A percentile compares a stretch with the other conserved stretches of the same genome.
Conservation (phyloP, 1,284 basidiomycete species). For the Heterobasidion parviporum region DNA sequence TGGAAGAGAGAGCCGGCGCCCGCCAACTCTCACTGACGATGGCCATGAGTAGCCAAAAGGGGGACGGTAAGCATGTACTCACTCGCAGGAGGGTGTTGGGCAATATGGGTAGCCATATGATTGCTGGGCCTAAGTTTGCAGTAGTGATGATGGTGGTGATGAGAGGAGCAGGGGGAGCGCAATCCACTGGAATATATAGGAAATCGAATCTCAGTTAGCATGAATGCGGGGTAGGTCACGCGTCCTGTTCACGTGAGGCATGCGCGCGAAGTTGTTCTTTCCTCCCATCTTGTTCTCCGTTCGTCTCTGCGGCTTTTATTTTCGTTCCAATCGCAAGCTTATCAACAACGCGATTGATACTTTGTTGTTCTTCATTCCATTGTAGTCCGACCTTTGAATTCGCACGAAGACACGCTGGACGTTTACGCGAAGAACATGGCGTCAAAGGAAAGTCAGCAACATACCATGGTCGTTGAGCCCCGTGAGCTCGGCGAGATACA, state of each 20-base stretch:
- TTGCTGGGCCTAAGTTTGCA: not conserved
- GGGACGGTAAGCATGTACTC: conserved; percentile 2
- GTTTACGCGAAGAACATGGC: not conserved
- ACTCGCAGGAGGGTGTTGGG: conserved; percentile 21
- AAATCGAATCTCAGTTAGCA: not conserved
- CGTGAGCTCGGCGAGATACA: not conserved
- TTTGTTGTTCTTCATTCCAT: not conserved
- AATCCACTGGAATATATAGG: not conserved
- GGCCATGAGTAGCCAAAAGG: not conserved
- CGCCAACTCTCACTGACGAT: conserved; percentile 52
- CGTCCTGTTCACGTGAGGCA: not conserved
- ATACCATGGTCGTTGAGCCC: not conserved
- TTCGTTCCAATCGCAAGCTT: not conserved
- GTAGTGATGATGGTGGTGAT: not conserved
- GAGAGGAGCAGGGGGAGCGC: not conserved
- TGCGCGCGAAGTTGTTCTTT: not conserved
- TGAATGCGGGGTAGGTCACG: not conserved
- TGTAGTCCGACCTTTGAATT: not conserved
- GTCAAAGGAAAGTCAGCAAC: not conserved
- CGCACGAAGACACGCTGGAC: not conserved
- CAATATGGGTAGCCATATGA: conserved; percentile 10
- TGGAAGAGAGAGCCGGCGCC: conserved; percentile 48
- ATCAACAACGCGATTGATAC: not conserved
- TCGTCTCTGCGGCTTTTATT: not conserved
- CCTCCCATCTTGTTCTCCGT: not conserved